Conservation (phyloP, 768 basidiomycete genomes). For the Antrodiella citrinella region DNA sequence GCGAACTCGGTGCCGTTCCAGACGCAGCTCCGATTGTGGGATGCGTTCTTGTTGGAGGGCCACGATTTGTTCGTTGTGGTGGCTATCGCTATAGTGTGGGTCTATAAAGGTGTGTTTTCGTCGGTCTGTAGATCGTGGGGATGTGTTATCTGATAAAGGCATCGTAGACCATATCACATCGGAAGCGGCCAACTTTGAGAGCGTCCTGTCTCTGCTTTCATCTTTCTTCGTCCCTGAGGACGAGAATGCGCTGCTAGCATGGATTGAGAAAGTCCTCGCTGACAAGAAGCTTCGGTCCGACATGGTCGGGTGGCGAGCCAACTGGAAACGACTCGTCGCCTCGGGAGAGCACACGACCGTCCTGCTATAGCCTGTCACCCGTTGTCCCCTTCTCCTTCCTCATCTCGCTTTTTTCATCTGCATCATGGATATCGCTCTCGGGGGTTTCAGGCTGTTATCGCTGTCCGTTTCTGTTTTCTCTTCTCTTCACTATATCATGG, state of each 20-base stretch:
- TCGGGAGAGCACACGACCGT: conserved; percentile 54
- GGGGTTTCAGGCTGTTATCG: conserved; percentile 1
- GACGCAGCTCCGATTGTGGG: conserved; percentile 91
- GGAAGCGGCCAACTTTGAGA: conserved; percentile 77
- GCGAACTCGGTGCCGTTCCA: conserved; percentile 94
- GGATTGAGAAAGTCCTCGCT: conserved; percentile 59
- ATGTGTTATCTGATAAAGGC: too few relatives aligned
- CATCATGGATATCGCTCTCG: conserved; percentile 3
- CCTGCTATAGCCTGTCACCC: conserved; percentile 37
- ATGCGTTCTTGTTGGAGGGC: conserved; percentile 87
- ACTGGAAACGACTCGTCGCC: conserved; percentile 69
- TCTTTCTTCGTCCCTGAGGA: conserved; percentile 93
- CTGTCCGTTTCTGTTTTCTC: conserved; percentile 6
- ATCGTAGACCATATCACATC: conserved; percentile 87
- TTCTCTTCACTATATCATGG: conserved; percentile 4
- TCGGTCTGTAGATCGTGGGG: too few relatives aligned
- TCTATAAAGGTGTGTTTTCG: conserved; percentile 69
- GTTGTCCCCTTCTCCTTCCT: background rate
- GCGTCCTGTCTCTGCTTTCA: conserved; percentile 81
- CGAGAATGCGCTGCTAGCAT: conserved; percentile 73
- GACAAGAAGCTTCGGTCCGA: conserved; percentile 59
- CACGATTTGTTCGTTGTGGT: conserved; percentile 81
- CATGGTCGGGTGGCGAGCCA: conserved; percentile 70
- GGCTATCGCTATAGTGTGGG: conserved; percentile 86
- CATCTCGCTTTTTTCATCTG: conserved; percentile 5